phyloP scores from a whole-genome alignment of 768 basidiomycete genomes.

The Psilocybe tampanensis region DNA sequence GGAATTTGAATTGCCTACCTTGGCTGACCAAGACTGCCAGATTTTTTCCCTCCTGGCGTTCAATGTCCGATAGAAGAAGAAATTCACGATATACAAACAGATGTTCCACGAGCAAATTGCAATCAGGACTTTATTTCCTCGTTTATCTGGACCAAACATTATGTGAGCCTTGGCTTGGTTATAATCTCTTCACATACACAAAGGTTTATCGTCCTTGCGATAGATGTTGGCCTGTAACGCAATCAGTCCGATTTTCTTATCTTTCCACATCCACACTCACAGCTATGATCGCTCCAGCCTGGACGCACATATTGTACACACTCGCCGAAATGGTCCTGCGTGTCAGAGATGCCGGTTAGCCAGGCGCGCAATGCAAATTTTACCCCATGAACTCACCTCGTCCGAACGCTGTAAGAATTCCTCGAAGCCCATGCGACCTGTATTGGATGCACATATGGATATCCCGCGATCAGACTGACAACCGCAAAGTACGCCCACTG shows the following conservation, averaged over 20 bases:
- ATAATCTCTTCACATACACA: constrained; percentile 32
- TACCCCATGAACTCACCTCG: constrained; percentile 36
- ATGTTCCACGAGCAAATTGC: constrained; percentile 58
- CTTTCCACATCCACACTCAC: constrained; percentile 24
- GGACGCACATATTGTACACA: constrained; percentile 70
- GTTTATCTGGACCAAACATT: background rate
- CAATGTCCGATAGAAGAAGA: constrained; percentile 55
- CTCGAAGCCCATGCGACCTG: constrained; percentile 62
- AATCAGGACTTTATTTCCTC: constrained; percentile 58
- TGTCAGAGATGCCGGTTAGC: background rate
- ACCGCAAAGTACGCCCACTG: constrained; percentile 61
- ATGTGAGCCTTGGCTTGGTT: background rate
- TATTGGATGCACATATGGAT: constrained; percentile 51
- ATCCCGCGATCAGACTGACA: constrained; percentile 56
- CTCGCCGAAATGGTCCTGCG: constrained; percentile 45
- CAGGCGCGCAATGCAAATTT: background rate
- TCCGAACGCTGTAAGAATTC: constrained; percentile 63
- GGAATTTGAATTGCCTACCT: constrained; percentile 34
- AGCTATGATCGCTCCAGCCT: constrained; percentile 53
- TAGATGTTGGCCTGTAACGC: constrained; percentile 53
- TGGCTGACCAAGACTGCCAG: constrained; percentile 52
- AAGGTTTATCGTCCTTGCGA: constrained; percentile 47
- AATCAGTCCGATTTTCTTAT: background rate
- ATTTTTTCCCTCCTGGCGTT: constrained; percentile 50
- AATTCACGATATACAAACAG: constrained; percentile 49